Evolutionary conservation across 495 filamentous ascomycete genomes (phyloP).

Genomic region (Talaromyces liani): DNA sequence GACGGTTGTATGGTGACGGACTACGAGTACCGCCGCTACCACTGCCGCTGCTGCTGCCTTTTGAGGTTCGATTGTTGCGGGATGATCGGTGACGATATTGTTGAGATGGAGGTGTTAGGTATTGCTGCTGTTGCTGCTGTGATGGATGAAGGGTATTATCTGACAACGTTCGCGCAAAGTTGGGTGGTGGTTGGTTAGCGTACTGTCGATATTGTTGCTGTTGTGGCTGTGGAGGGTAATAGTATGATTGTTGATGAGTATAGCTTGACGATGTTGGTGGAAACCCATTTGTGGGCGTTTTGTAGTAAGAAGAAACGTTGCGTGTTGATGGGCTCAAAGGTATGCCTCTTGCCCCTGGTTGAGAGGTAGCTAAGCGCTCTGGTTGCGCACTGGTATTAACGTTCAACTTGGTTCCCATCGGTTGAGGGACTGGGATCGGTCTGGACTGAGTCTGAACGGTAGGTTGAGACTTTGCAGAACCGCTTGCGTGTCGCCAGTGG

Average conservation of each 20-base stretch:
- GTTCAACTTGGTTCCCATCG: background rate
- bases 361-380: constrained; percentile 8
- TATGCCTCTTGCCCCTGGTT: constrained; percentile 7
- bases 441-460: background rate
- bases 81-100: constrained; percentile 15
- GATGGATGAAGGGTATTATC: constrained; percentile 5
- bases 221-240: constrained; percentile 15
- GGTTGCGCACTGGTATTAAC: constrained; percentile 2
- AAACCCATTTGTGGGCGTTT: background rate
- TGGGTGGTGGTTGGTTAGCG: constrained; percentile 14
- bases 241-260: constrained; percentile 6
- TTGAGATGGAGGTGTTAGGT: constrained; percentile 12
- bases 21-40: constrained; percentile 9
- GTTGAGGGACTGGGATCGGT: constrained; percentile 5
- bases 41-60: constrained; percentile 18
- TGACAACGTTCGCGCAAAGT: constrained; percentile 10
- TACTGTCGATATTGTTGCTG: constrained; percentile 13
- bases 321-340: constrained; percentile 3
- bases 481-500: background rate
- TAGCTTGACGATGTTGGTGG: background rate
- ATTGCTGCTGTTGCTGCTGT: background rate
- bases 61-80: constrained; percentile 13
- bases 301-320: constrained; percentile 6
- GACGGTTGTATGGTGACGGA: constrained; percentile 1
- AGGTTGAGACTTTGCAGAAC: background rate